These are phyloP conservation scores for Buxus sempervirens DNA, from an alignment of 164 flowering plant species.

Conservation along the genomic window DNA sequence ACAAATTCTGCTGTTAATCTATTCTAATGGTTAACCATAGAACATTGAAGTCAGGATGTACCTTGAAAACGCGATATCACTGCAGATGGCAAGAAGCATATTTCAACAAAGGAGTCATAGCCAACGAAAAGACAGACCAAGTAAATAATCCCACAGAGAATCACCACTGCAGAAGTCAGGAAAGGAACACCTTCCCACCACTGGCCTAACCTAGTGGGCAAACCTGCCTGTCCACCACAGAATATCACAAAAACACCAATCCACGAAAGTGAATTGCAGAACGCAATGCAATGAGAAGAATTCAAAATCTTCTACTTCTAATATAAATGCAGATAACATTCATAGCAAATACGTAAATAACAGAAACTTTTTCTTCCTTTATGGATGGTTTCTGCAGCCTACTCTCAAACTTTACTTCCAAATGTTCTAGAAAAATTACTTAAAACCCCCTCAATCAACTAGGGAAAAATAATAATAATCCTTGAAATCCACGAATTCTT, in stretches of 20 bases:
- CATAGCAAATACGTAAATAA: too few relatives aligned
- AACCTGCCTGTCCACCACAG: slow-evolving; percentile 53
- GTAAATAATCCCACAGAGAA: slow-evolving; percentile 72
- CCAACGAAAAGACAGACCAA: slow-evolving; percentile 85
- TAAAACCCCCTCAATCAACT: neutral
- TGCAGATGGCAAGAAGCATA: slow-evolving; percentile 83
- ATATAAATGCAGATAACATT: too few relatives aligned
- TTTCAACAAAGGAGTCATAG: slow-evolving; percentile 82
- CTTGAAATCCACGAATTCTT: too few relatives aligned
- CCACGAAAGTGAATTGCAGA: too few relatives aligned
- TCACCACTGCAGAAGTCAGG: slow-evolving; percentile 74
- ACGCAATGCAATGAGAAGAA: too few relatives aligned
- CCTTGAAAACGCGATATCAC: slow-evolving; percentile 79
- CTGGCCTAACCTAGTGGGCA: slow-evolving; percentile 70
- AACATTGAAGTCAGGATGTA: slow-evolving; percentile 16
- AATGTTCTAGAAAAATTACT: neutral
- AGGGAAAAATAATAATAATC: neutral
- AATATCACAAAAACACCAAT: neutral
- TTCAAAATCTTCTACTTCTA: too few relatives aligned
- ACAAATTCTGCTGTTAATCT: too few relatives aligned
- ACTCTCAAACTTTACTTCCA: neutral
- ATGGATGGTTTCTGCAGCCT: neutral
- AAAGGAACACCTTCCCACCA: slow-evolving; percentile 95
- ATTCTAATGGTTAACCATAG: too few relatives aligned
- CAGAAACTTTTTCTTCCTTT: neutral